These are phyloP conservation scores for Penicillium sp. DNA, from an alignment of 2,329 filamentous ascomycete genomes.

Conservation along the genomic window DNA sequence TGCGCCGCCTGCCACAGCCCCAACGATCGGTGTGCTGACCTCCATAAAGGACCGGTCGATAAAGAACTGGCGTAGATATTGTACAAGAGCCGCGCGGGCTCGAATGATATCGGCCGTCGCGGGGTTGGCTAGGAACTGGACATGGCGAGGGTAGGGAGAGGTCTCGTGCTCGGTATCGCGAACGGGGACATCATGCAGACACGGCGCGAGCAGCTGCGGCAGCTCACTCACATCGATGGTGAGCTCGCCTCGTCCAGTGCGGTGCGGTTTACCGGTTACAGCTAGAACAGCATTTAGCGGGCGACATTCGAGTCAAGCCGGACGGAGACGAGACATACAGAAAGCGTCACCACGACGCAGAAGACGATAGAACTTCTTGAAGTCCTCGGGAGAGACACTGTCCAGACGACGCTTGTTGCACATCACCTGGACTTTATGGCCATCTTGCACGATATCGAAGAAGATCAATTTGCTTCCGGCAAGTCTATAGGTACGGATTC, in stretches of 20 bases:
- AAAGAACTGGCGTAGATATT: slow-evolving; percentile 71
- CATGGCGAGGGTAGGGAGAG: slow-evolving; percentile 72
- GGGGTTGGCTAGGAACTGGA: slow-evolving; percentile 78
- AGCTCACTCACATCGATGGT: slow-evolving; percentile 67
- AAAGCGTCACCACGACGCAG: slow-evolving; percentile 80
- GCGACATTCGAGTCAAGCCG: slow-evolving; percentile 7
- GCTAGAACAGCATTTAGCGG: slow-evolving; percentile 45
- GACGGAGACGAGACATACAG: slow-evolving; percentile 58
- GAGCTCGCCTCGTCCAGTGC: slow-evolving; percentile 70
- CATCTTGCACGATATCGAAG: slow-evolving; percentile 73
- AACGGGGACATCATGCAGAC: slow-evolving; percentile 74
- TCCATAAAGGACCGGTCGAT: slow-evolving; percentile 72
- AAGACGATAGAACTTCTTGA: slow-evolving; percentile 62
- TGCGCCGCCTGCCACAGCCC: slow-evolving; percentile 79
- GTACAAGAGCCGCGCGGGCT: slow-evolving; percentile 71
- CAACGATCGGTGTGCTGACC: slow-evolving; percentile 86
- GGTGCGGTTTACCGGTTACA: slow-evolving; percentile 66
- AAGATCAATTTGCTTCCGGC: slow-evolving; percentile 79
- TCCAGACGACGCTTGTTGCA: slow-evolving; percentile 58
- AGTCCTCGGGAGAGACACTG: slow-evolving; percentile 42
- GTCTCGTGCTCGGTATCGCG: slow-evolving; percentile 68
- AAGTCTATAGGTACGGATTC: slow-evolving; percentile 68
- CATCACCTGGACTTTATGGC: slow-evolving; percentile 71
- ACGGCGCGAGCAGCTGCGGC: slow-evolving; percentile 72
- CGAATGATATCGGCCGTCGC: slow-evolving; percentile 66